Conservation (phyloP, 768 basidiomycete genomes). For the Cystobasidium tubakii region DNA sequence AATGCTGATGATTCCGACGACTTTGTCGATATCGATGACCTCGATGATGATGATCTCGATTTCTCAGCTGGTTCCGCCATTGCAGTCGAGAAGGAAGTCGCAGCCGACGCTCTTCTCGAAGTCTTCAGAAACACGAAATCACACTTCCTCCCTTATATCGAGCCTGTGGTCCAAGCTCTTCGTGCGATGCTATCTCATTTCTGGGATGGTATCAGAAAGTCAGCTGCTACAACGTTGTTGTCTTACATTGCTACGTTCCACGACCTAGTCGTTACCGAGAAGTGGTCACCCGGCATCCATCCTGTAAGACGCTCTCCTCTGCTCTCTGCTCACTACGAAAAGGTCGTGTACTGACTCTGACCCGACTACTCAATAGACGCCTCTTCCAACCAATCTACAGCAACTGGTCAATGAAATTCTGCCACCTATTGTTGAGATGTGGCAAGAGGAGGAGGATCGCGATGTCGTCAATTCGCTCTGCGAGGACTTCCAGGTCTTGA, state of each 20-base stretch:
- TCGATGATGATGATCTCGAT: constrained; percentile 55
- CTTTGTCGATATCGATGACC: constrained; percentile 57
- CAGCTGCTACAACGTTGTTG: constrained; percentile 77
- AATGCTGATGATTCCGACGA: constrained; percentile 59
- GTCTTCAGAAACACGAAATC: constrained; percentile 72
- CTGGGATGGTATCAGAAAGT: constrained; percentile 92
- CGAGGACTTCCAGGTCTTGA: constrained; percentile 79
- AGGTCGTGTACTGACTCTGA: neutral
- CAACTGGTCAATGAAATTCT: constrained; percentile 72
- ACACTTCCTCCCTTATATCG: constrained; percentile 87
- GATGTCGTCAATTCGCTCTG: constrained; percentile 82
- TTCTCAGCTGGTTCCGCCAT: constrained; percentile 71
- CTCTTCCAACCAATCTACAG: constrained; percentile 59
- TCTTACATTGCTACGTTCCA: constrained; percentile 86
- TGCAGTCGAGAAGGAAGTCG: constrained; percentile 98
- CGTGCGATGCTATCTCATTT: constrained; percentile 76
- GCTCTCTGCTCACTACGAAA: constrained; percentile 45
- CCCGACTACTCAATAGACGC: neutral
- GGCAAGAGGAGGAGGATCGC: constrained; percentile 90
- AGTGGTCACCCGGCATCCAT: constrained; percentile 71
- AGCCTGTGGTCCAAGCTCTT: constrained; percentile 71
- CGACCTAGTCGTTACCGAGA: constrained; percentile 70
- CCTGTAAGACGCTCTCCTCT: constrained; percentile 53
- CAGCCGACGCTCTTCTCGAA: constrained; percentile 88
- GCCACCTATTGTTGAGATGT: constrained; percentile 73